Evolutionary conservation across 2,329 filamentous ascomycete genomes (phyloP), one percentile per base, ranked within the genome.

Genomic region (Bretziella fagacearum): DNA sequence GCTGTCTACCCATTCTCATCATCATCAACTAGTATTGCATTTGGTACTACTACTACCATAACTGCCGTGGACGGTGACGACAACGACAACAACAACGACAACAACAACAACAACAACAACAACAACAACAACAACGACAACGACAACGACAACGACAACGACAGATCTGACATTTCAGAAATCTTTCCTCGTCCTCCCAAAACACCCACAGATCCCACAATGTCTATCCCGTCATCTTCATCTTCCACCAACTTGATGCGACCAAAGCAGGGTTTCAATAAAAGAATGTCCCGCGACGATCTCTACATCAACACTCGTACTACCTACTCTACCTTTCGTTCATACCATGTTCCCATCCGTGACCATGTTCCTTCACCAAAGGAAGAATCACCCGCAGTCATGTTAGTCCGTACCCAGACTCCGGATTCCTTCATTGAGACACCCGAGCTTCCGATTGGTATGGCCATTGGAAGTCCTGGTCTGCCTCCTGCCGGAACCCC

Each of bases 381-480:
- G 42, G 35, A 37, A 10, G 57, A 60, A 47, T 66, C 64, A 53
- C 63, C 64, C 4, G 57, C 58, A 25, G 53, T 54, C 36, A 60
- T 60, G 13, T 56, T 62, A 22, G 56, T 62, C 18, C 60, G 64
- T 52, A 61, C 65, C 50, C 58, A 61, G 43, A 67, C 64, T n/a
- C 62, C 64, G 7, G 63, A 67, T 49, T 66, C 65, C 6, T 54
- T 65, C 45, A 59, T 57, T 25, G 65, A 66, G n/a, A 37, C 26
- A 15, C 29, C 37, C 4, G 23, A 35, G 18, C 26, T 44, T 51
- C 67, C 65, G 54, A 85, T 86, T 52, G 82, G 82, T 7, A 78
- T 86, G 69, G 81, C 81, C 1, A 62, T 85, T 48, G 81, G 81
- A 26, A 85, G 80, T 55, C 81, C 81, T 10, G 46, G 50, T n/a